Base-by-base conservation (phyloP, 306 rosid genomes). In the Fagus crenata region DNA sequence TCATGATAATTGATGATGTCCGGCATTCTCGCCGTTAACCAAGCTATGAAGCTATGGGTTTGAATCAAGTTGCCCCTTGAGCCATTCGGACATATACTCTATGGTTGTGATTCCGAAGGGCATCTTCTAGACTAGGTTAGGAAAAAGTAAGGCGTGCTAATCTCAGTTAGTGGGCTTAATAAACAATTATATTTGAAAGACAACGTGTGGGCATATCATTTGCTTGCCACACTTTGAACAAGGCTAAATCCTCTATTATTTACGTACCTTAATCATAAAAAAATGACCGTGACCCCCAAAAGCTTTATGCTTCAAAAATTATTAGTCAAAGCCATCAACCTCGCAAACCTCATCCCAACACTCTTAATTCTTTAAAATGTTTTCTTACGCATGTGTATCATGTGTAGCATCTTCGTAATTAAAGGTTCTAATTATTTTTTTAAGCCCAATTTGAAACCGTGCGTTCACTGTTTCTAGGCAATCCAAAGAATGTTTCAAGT, bases 121-220 rank as follows among this genome's bases (percentile, higher is more conserved):
- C 40, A 15, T 12, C 40, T 8, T 36, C 28, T 63, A 61, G 37
- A 35, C 1, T 8, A 33, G 69, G 71, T 11, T 74, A 61, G 46
- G 70, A 3, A 7, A 61, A 61, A 75, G 53, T 37, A 40, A 18
- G 43, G 67, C 55, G 74, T 55, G 18, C 6, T 3, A 35, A 18
- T 18, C 15, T 53, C 53, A 56, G 18, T 18, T 7, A 53, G 41
- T 41, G 77, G 81, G 54, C 13, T 59, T 69, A 80, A 54, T 73
- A 40, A 56, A 80, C 39, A 49, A 75, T 49, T 36, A 76, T 64
- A 73, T 67, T 54, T 54, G 40, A n/a, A 22, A 28, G 77, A 51
- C 76, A 75, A 63, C 61, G 84, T 6, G 77, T 42, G 70, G 80
- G 77, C 35, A 63, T 75, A 41, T 63, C 80, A 49, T 70, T 53